Conservation (phyloP, 164 flowering plant species). For the Nymphaea thermarum region DNA sequence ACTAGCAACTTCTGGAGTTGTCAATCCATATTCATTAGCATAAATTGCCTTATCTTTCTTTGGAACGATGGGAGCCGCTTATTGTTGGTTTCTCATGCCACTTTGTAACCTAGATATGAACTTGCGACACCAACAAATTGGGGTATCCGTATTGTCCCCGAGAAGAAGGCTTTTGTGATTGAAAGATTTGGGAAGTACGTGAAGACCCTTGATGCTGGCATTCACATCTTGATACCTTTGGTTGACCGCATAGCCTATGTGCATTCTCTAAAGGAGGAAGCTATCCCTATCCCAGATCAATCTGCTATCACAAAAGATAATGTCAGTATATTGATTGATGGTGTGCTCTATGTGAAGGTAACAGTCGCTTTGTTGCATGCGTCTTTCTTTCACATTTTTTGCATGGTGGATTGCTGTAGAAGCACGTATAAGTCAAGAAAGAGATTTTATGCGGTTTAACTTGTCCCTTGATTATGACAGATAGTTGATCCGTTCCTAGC, state of each 20-base stretch:
- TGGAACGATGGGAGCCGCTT: background rate
- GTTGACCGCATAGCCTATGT: slow-evolving; percentile 84
- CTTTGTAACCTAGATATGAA: slow-evolving; percentile 24
- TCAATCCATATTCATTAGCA: background rate
- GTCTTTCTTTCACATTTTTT: background rate
- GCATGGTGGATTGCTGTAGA: background rate
- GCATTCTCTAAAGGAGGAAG: slow-evolving; percentile 88
- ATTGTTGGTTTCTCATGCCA: background rate
- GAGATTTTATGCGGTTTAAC: background rate
- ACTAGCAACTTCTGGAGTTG: background rate
- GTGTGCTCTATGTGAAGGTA: slow-evolving; percentile 82
- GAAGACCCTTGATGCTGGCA: slow-evolving; percentile 72
- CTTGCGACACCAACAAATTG: slow-evolving; percentile 56
- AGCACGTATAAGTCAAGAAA: background rate
- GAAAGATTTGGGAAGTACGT: slow-evolving; percentile 84
- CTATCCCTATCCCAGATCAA: slow-evolving; percentile 76
- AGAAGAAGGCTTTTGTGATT: slow-evolving; percentile 72
- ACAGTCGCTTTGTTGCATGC: background rate
- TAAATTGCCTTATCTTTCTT: background rate
- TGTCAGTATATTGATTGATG: slow-evolving; percentile 76
- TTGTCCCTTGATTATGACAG: slow-evolving; percentile 16
- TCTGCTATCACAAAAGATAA: slow-evolving; percentile 91
- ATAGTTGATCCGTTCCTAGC: slow-evolving; percentile 74
- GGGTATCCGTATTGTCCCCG: slow-evolving; percentile 80
- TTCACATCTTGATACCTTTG: slow-evolving; percentile 67